Conservation (phyloP, 75 land plant species). For the Sequoia sempervirens region DNA sequence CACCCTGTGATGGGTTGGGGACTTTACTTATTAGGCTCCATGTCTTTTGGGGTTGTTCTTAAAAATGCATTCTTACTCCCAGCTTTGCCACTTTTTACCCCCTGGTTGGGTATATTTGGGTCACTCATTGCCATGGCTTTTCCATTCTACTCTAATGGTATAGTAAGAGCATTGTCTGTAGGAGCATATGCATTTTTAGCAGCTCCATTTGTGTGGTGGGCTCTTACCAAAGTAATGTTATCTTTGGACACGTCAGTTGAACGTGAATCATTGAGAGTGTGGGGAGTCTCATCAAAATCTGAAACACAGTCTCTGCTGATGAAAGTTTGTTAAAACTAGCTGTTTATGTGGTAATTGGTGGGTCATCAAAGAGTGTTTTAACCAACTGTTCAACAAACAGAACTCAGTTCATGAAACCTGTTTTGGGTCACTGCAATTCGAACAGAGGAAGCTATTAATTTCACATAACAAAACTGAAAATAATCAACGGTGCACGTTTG, state of each 20-base stretch:
- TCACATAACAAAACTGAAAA: not conserved
- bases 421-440: constrained; percentile 1
- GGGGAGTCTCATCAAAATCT: constrained; percentile 5
- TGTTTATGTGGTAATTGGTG: not conserved
- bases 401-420: not conserved
- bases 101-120: constrained; percentile 67
- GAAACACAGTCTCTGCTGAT: not conserved
- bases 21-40: constrained; percentile 69
- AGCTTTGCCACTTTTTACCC: constrained; percentile 41
- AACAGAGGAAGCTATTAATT: not conserved
- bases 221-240: constrained; percentile 25
- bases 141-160: constrained; percentile 77
- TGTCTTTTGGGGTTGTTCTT: constrained; percentile 40
- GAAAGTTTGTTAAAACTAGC: not conserved
- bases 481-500: not conserved
- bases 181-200: constrained; percentile 62
- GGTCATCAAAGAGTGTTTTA: not conserved
- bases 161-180: constrained; percentile 61
- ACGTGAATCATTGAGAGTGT: not conserved
- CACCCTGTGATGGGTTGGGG: constrained; percentile 92
- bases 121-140: constrained; percentile 69
- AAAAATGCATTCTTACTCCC: constrained; percentile 31
- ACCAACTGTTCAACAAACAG: not conserved
- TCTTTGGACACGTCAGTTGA: not conserved
- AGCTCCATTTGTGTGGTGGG: constrained; percentile 62